Conservation (phyloP, 768 basidiomycete species). For the Lyophyllum atratum region DNA sequence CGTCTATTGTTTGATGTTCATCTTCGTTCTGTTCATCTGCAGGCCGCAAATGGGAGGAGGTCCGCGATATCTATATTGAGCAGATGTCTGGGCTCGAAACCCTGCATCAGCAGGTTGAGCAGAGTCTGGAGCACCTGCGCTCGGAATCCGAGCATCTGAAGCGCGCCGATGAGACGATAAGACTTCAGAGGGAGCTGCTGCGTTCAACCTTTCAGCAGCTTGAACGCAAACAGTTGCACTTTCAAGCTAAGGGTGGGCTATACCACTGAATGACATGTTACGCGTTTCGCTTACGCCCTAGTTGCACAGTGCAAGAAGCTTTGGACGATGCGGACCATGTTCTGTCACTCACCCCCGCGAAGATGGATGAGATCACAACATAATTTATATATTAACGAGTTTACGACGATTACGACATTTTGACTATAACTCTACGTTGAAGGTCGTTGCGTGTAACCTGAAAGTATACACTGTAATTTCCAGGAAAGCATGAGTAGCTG, state of each 20-base stretch:
- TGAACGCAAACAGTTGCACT: constrained; percentile 41
- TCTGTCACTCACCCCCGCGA: constrained; percentile 29
- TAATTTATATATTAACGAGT: background rate
- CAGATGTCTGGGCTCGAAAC: constrained; percentile 62
- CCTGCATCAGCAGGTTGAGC: constrained; percentile 55
- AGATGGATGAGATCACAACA: background rate
- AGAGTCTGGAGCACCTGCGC: constrained; percentile 43
- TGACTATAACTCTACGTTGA: background rate
- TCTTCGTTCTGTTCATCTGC: constrained; percentile 6
- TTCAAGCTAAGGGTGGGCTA: constrained; percentile 45
- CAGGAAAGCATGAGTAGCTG: background rate
- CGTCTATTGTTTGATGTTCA: background rate
- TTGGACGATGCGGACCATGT: constrained; percentile 41
- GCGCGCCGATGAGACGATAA: constrained; percentile 44
- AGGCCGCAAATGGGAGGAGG: constrained; percentile 64
- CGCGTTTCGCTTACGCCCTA: background rate
- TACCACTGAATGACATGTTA: background rate
- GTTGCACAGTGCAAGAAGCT: constrained; percentile 40
- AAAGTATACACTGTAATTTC: background rate
- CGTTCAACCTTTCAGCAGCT: constrained; percentile 42
- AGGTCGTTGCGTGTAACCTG: background rate
- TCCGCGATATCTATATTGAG: constrained; percentile 57
- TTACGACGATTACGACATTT: background rate
- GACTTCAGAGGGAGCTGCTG: constrained; percentile 37
- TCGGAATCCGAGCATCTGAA: constrained; percentile 46